A percentile compares a stretch with the other conserved stretches of the same genome.
Evolutionary conservation across 257 asterid genomes (phyloP).

Genomic region (Primulina tabacum): DNA sequence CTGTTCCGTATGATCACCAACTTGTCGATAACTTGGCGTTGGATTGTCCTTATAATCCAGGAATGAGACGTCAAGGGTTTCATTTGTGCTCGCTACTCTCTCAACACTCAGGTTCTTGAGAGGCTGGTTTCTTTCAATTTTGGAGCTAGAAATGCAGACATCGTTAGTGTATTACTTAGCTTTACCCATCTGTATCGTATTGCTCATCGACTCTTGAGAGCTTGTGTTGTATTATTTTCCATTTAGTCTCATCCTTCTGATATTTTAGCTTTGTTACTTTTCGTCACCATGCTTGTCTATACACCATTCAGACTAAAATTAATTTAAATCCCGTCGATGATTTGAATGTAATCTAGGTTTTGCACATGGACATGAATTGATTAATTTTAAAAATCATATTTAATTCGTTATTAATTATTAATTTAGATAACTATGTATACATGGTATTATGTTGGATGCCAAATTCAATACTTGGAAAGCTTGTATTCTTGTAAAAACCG

Average conservation of each 20-base stretch:
- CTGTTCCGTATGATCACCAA: conserved; percentile 39
- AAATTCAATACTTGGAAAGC: not conserved
- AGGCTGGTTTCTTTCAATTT: conserved; percentile 18
- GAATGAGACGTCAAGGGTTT: not conserved
- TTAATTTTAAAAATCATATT: too few relatives aligned
- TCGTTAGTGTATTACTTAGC: conserved; percentile 1
- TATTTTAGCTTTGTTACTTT: not conserved
- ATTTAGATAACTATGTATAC: too few relatives aligned
- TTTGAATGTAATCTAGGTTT: not conserved
- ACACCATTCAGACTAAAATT: conserved; percentile 1
- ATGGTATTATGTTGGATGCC: too few relatives aligned
- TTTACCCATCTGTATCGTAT: not conserved
- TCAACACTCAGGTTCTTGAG: not conserved
- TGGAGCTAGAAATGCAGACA: conserved; percentile 12
- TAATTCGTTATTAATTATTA: not conserved
- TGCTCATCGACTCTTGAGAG: conserved; percentile 7
- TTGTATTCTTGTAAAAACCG: too few relatives aligned
- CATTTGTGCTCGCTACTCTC: not conserved
- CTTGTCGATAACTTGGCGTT: not conserved
- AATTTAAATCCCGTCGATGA: not conserved
- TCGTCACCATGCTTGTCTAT: conserved; percentile 1
- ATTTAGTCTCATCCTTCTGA: not conserved
- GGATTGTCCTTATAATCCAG: conserved; percentile 1
- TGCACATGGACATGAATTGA: not conserved
- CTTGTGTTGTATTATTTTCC: conserved; percentile 29